Evolutionary conservation across 2,329 filamentous ascomycete species (phyloP), one percentile per base, ranked within the genome.

Genomic region (Byssoonygena ceratinophila): DNA sequence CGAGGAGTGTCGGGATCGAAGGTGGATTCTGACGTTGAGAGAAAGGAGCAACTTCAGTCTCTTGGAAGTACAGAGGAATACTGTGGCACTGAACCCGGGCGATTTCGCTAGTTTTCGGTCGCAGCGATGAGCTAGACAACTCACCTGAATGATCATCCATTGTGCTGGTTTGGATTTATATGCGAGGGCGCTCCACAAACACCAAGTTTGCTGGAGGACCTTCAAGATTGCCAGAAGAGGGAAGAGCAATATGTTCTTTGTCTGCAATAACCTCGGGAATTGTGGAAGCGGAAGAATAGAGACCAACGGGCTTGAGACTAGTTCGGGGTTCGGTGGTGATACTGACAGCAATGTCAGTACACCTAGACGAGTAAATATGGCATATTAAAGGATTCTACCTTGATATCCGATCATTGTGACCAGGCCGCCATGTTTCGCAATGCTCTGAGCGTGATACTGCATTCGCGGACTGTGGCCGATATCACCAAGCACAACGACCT

Each of bases 361-460:
- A 37, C 25, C 20, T 29, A 37, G n/a, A n/a, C 18, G 36, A n/a
- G 5, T 34, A 43, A 43, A 36, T 27, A 32, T 4, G 34, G 31
- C 31, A 34, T 3, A 11, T 29, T 29, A 9, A 9, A 39, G 39
- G 23, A 52, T 45, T 65, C 56, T 66, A 90, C 88, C 87, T 65
- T 84, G 76, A 66, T 96, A 97, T 43, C 91, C 92, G 60, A 98
- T 83, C 11, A 98, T 73, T 65, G 91, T 83, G 18, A 96, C 91
- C 31, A 77, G 76, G 5, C 82, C 84, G 22, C 87, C 87, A 63
- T 89, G 82, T 61, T 83, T 85, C 37, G 88, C 87, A 62, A 97
- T 82, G 66, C 91, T 97, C 60, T 95, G 74, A 18, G 91, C 91
- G 77, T 98, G 92, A 63, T 98, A 97, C 65, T 97, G 90, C 91